These are phyloP conservation scores for Zoysia pacifica DNA, from an alignment of 176 grass and related monocot species.

Conservation along the genomic window DNA sequence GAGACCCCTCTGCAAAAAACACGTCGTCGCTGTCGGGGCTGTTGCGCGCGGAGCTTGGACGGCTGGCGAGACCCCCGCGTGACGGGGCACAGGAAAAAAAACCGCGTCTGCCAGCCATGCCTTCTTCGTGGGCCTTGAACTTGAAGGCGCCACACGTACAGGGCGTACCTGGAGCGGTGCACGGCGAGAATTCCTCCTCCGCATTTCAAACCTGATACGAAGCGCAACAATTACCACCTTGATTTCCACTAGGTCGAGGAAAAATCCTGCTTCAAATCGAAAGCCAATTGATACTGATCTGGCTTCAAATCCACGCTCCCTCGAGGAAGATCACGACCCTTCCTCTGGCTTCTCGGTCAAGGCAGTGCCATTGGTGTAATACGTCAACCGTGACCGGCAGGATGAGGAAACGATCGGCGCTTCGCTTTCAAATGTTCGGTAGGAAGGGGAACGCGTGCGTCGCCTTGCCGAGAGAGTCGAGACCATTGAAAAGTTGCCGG, in stretches of 20 bases:
- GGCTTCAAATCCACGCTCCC: too few relatives aligned
- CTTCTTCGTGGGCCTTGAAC: not conserved
- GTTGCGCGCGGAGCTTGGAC: too few relatives aligned
- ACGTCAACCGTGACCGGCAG: constrained; percentile 16
- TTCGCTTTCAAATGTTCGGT: constrained; percentile 1
- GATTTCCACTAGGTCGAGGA: too few relatives aligned
- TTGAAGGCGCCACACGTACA: too few relatives aligned
- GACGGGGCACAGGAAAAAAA: too few relatives aligned
- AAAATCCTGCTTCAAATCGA: too few relatives aligned
- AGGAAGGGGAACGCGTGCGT: constrained; percentile 19
- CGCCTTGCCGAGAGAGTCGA: not conserved
- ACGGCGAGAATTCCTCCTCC: not conserved
- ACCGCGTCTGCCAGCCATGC: not conserved
- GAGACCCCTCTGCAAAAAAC: too few relatives aligned
- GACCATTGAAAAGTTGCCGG: not conserved
- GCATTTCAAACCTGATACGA: too few relatives aligned
- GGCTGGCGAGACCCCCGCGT: too few relatives aligned
- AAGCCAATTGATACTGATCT: too few relatives aligned
- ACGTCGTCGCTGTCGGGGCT: too few relatives aligned
- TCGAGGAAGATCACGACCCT: not conserved
- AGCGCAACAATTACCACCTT: too few relatives aligned
- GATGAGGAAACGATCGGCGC: not conserved
- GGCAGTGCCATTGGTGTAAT: not conserved
- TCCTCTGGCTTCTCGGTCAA: not conserved
- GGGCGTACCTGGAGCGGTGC: not conserved